Evolutionary conservation across 169 alveolate species (phyloP).

Genomic region (Babesia bovis): DNA sequence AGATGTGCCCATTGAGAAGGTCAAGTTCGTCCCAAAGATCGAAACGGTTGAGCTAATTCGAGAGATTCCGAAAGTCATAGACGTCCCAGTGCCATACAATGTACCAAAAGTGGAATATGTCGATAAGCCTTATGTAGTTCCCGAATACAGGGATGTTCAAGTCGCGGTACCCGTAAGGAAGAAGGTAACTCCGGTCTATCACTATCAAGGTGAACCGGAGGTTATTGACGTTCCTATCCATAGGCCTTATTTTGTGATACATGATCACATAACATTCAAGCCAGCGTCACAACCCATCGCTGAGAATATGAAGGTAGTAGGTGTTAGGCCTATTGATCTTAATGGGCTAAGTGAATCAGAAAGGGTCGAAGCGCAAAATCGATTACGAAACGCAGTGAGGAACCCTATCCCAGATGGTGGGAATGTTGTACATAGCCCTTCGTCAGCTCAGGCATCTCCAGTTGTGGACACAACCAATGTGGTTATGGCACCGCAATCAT

Average conservation of each 20-base stretch:
- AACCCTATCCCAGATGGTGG: no score
- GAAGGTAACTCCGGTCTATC: constrained; percentile 70
- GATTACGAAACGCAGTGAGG: constrained; percentile 17
- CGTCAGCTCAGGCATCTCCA: neutral
- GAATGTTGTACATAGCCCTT: no score
- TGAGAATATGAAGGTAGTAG: constrained; percentile 47
- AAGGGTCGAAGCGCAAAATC: constrained; percentile 37
- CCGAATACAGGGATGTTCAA: constrained; percentile 75
- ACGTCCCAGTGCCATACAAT: constrained; percentile 76
- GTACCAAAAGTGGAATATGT: constrained; percentile 72
- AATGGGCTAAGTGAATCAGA: constrained; percentile 23
- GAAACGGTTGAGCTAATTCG: constrained; percentile 73
- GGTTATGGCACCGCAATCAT: neutral
- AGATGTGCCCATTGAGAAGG: constrained; percentile 77
- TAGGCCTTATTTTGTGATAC: constrained; percentile 76
- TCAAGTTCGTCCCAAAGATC: constrained; percentile 72
- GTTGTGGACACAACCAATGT: neutral
- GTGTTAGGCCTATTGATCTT: constrained; percentile 36
- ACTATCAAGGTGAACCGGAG: constrained; percentile 68
- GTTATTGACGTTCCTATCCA: constrained; percentile 75
- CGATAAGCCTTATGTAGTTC: constrained; percentile 71
- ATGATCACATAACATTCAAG: constrained; percentile 68
- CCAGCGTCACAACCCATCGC: constrained; percentile 20
- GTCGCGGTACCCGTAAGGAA: constrained; percentile 76
- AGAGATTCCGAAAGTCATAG: constrained; percentile 72